Base-by-base conservation (phyloP, 169 alveolate species). In the Nephromyces sp. region DNA sequence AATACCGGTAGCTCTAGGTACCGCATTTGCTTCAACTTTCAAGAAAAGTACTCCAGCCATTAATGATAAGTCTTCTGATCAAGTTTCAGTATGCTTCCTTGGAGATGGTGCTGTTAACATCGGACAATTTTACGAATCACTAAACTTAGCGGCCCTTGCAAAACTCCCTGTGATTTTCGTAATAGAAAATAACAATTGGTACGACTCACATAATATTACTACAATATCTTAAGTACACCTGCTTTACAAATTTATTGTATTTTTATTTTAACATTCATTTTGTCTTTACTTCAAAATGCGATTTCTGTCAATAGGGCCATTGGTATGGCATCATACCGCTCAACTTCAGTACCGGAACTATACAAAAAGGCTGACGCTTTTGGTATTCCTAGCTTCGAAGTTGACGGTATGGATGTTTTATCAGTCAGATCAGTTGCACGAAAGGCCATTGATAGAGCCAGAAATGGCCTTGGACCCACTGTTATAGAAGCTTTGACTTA, bases 41-140 rank as follows among this genome's bases (percentile, higher is more conserved):
- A 35, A 75, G 67, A 66, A 75, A 32, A 75, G 71, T 6, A 80
- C 84, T 21, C 62, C 66, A 8, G 8, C 8, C 66, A 62, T n/a
- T 62, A 62, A 62, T 21, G 68, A 62, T 8, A 21, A 15, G 68
- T 8, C 66, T 62, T 15, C 68, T 15, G 8, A 15, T n/a, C 83
- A 87, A 72, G 92, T 89, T 5, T 83, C 92, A 29, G 84, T 83
- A 22, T 79, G 93, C 35, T 86, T 91, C 88, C 86, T 88, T 74
- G 96, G 96, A 30, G 96, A 91, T 77, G 96, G 96, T 27, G 92
- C 96, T 24, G 82, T 93, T 15, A 91, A 91, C 79, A 81, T 87
- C 70, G 96, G 96, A 28, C 90, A 88, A 76, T 73, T 91, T 25
- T 88, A 66, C 74, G 96, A 91, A 68, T 92, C 94, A 0, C 86